Evolutionary conservation across 768 basidiomycete genomes (phyloP), one percentile per base, ranked within the genome.

Genomic region (Amyloporia xantha): DNA sequence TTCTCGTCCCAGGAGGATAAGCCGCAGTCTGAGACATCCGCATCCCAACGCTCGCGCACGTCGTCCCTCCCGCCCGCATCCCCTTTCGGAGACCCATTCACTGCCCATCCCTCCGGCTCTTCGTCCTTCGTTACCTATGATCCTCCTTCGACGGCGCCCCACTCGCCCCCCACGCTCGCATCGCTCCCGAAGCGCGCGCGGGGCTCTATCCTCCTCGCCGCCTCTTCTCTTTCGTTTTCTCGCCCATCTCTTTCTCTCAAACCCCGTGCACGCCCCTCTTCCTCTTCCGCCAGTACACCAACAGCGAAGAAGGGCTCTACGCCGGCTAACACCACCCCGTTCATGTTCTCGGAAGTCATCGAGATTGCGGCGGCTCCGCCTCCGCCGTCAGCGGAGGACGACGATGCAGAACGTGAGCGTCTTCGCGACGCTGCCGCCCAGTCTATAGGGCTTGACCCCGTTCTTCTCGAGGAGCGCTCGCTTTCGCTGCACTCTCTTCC

Each of bases 401-500:
- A 90, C 57, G 72, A 77, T 41, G 81, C 83, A 59, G 87, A 90
- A 57, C 77, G 88, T 9, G 78, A 84, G 53, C 77, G 85, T n/a
- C 67, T 91, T 26, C 71, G 86, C 26, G 82, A 84, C 47, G 80
- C 77, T 33, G 88, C 88, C 15, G 88, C 87, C 0, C 81, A 86
- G 58, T 78, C 83, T 11, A 81, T 91, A 41, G 88, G 88, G 5
- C 69, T 89, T 26, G 75, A 71, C 48, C 75, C 78, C 9, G 74
- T 73, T 27, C 68, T 79, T 38, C 59, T 74, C n/a, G 62, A 67
- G 27, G 53, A 55, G 38, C 49, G 28, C 47, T 4, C 54, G 49
- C 40, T 47, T 10, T 37, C 33, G 11, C 17, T 23, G 3, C n/a
- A n/a, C n/a, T n/a, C n/a, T n/a, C 7, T 4, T 36, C 30, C 39